Evolutionary conservation across 345 rosid genomes (phyloP).

Genomic region (Trapa bicornis): DNA sequence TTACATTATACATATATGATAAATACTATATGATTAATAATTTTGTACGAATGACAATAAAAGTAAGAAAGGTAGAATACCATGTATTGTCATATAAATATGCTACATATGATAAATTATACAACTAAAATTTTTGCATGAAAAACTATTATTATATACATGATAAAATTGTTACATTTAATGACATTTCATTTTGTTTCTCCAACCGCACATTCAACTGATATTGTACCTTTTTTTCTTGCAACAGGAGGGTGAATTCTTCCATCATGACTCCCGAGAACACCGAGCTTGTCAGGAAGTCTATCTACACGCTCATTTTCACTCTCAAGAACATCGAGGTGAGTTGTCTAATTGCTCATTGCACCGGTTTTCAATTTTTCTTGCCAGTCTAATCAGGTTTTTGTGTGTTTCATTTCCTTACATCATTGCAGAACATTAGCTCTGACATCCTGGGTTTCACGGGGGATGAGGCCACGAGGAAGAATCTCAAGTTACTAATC

Average conservation of each 20-base stretch:
- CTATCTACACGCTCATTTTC: conserved; percentile 70
- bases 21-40: no score
- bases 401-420: neutral
- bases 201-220: neutral
- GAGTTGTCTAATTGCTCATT: conserved; percentile 4
- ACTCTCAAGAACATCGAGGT: conserved; percentile 96
- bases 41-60: no score
- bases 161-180: neutral
- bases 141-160: no score
- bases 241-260: conserved; percentile 54
- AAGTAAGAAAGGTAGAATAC: no score
- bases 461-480: conserved; percentile 88
- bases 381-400: neutral
- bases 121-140: no score
- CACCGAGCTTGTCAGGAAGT: conserved; percentile 72
- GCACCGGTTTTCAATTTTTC: neutral
- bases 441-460: conserved; percentile 94
- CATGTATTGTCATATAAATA: no score
- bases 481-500: conserved; percentile 74
- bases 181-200: neutral
- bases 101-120: no score
- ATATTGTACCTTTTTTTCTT: neutral
- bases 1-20: no score
- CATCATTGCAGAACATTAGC: conserved; percentile 66
- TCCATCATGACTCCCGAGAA: conserved; percentile 91